Conservation (phyloP, 73 alveolate genomes). For the Blepharisma japonicum region DNA sequence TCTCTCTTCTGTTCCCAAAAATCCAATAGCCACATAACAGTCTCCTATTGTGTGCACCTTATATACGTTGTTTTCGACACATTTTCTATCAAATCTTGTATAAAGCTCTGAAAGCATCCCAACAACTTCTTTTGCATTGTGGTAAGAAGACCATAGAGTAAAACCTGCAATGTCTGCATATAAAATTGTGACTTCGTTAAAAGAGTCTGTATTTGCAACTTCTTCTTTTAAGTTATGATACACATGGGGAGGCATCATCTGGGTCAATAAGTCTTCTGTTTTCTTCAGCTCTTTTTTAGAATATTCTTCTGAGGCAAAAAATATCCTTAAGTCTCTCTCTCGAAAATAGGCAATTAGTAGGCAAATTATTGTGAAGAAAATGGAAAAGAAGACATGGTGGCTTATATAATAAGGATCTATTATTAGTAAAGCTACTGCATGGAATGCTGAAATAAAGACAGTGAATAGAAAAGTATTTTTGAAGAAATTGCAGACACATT, state of each 20-base stretch:
- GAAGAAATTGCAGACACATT: too few species aligned
- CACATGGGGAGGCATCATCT: conserved; percentile 54
- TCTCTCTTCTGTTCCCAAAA: conserved; percentile 87
- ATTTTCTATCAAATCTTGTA: conserved; percentile 87
- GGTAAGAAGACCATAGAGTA: conserved; percentile 59
- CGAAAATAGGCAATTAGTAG: too few species aligned
- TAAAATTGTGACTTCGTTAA: conserved; percentile 81
- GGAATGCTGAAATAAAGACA: too few species aligned
- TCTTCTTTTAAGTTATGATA: conserved; percentile 48
- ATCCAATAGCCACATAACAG: conserved; percentile 93
- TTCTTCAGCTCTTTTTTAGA: conserved; percentile 30
- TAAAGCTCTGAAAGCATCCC: conserved; percentile 80
- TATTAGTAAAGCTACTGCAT: too few species aligned
- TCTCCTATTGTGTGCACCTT: conserved; percentile 97
- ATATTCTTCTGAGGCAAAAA: not conserved
- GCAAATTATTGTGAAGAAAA: too few species aligned
- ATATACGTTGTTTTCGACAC: conserved; percentile 84
- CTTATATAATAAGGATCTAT: too few species aligned
- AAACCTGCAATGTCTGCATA: conserved; percentile 89
- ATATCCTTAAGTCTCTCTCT: too few species aligned
- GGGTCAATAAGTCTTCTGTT: conserved; percentile 37
- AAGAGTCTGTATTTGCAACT: conserved; percentile 63
- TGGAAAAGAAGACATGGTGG: too few species aligned
- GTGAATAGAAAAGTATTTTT: too few species aligned
- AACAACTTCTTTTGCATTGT: conserved; percentile 86